phyloP scores from a whole-genome alignment of 192 early-diverging fungal species.

The Backusella psychrophila region DNA sequence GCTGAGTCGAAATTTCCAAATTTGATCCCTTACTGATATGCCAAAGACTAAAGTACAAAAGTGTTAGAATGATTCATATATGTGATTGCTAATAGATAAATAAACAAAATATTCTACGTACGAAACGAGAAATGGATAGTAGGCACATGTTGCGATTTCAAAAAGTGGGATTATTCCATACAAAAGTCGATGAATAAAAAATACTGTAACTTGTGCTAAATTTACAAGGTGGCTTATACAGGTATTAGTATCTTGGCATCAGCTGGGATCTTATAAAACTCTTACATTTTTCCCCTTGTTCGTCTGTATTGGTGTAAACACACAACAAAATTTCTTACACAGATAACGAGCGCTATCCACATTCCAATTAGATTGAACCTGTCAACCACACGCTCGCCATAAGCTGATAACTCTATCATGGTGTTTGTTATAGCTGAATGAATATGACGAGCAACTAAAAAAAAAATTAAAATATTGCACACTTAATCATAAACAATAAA shows the following conservation, averaged over 20 bases:
- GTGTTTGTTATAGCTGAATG: constrained; percentile 5
- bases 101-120: constrained; percentile 6
- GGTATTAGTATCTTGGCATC: neutral
- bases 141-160: constrained; percentile 21
- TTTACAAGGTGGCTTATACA: neutral
- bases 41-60: constrained; percentile 14
- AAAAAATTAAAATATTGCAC: neutral
- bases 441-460: neutral
- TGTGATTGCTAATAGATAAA: neutral
- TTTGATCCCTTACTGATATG: constrained; percentile 15
- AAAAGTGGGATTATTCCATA: constrained; percentile 24
- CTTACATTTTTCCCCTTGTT: constrained; percentile 29
- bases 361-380: constrained; percentile 32
- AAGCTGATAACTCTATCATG: constrained; percentile 27
- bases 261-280: neutral
- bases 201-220: constrained; percentile 12
- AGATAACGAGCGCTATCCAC: constrained; percentile 27
- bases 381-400: constrained; percentile 31
- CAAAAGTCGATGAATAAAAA: constrained; percentile 16
- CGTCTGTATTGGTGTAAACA: constrained; percentile 28
- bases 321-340: constrained; percentile 24
- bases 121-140: constrained; percentile 24
- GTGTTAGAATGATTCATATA: neutral
- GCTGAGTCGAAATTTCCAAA: neutral
- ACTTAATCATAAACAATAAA: neutral